Conservation (phyloP, 805 yeast species). For the Myxozyma nipponensis region DNA sequence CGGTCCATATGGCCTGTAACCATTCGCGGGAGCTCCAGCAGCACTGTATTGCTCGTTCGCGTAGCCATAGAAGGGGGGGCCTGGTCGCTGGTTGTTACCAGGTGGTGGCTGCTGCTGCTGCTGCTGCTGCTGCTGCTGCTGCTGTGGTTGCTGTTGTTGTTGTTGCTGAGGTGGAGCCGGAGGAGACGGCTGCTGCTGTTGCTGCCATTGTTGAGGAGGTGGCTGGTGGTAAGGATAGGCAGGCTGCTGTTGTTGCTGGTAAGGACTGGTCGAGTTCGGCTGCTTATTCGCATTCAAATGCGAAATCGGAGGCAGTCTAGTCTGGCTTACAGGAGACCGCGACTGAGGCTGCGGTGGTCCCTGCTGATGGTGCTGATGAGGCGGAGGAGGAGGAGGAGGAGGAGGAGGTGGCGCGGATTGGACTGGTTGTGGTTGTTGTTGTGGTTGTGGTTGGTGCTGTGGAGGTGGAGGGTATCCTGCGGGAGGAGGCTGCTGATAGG, state of each 20-base stretch:
- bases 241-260: slow-evolving; percentile 2
- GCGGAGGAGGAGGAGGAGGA: neutral
- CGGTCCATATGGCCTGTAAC: neutral
- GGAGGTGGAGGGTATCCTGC: neutral
- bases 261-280: neutral
- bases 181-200: neutral
- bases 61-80: slow-evolving; percentile 6
- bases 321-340: neutral
- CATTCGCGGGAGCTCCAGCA: slow-evolving; percentile 1
- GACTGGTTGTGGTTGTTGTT: neutral
- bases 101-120: neutral
- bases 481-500: neutral
- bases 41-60: slow-evolving; percentile 7
- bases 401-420: neutral
- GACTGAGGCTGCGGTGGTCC: slow-evolving; percentile 3
- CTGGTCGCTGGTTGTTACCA: neutral
- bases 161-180: too few relatives aligned
- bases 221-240: neutral
- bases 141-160: neutral
- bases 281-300: slow-evolving; percentile 1
- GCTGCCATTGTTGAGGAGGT: neutral
- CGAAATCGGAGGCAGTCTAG: slow-evolving; percentile 21
- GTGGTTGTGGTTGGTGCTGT: neutral
- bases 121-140: neutral
- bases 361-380: neutral